phyloP scores from a whole-genome alignment of 306 rosid species.

The Pyrus bretschneideri region DNA sequence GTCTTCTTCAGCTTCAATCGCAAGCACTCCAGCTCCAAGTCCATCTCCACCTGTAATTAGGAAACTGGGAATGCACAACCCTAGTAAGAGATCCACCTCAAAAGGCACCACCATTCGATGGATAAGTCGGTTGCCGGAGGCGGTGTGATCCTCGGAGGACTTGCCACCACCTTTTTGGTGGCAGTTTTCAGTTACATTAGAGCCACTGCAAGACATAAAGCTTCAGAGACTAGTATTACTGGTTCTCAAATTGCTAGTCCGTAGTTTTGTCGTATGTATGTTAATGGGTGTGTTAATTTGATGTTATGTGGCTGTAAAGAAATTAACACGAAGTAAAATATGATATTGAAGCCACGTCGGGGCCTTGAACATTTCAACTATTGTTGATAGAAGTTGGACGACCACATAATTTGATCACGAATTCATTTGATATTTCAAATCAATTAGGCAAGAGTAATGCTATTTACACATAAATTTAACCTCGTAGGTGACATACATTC shows the following conservation, averaged over 20 bases:
- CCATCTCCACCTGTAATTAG: slow-evolving; percentile 23
- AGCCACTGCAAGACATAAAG: slow-evolving; percentile 52
- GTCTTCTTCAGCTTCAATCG: not conserved
- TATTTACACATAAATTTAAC: no score
- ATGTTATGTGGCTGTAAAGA: slow-evolving; percentile 13
- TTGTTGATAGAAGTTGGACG: not conserved
- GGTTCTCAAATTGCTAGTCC: not conserved
- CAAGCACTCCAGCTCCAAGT: slow-evolving; percentile 7
- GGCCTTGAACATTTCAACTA: not conserved
- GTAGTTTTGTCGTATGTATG: not conserved
- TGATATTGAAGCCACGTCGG: not conserved
- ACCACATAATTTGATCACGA: not conserved
- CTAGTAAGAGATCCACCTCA: slow-evolving; percentile 11
- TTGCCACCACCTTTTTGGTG: slow-evolving; percentile 66
- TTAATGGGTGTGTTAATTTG: not conserved
- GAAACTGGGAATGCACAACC: slow-evolving; percentile 53
- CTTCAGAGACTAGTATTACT: slow-evolving; percentile 3
- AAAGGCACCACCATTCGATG: slow-evolving; percentile 29
- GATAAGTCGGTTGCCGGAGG: slow-evolving; percentile 76
- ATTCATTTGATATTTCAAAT: not conserved
- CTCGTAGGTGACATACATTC: no score
- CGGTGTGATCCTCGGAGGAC: slow-evolving; percentile 82
- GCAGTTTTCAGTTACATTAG: slow-evolving; percentile 65
- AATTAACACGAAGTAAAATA: not conserved
- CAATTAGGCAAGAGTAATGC: not conserved